Evolutionary conservation across 1,284 basidiomycete genomes (phyloP), one percentile per base, ranked within the genome.

Genomic region (Tausonia pullulans): DNA sequence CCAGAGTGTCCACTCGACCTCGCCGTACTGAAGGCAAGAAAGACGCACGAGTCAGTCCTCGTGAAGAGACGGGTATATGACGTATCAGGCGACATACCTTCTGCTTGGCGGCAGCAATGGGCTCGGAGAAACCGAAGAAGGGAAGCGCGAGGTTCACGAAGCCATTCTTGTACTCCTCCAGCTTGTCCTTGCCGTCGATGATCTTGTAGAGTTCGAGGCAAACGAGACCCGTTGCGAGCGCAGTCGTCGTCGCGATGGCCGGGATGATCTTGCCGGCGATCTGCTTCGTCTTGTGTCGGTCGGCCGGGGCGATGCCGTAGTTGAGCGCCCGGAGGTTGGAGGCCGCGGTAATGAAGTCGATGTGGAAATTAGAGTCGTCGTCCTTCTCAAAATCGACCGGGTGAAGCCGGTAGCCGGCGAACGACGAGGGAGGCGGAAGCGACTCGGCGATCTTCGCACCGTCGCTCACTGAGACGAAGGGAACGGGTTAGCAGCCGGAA

Each of bases 251-350:
- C 39, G 96, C 96, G 72, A 99, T 98, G 14, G 96, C 96, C 62
- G 96, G 96, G 69, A 99, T 99, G 72, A 99, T 99, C 82, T 98
- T 98, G 65, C 96, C 96, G 3, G 96, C 97, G 73, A 99, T 97
- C 75, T 96, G 90, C 81, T 99, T 99, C 53, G 95, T 98, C 68
- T 87, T 85, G 79, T 98, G 94, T 65, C 87, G 84, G 77, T 97
- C 92, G 11, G 94, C 92, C 40, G 83, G 80, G 61, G 83, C 81
- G 74, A 99, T 98, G 69, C 81, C 87, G 78, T 99, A 99, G 79
- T 99, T 99, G 79, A 86, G 83, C 1, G 96, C 96, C 57, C 96
- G 89, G 68, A 98, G 82, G 80, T 99, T 99, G 60, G 95, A 97
- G 3, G 96, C 90, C 5, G 96, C 90, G 49, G 94, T 97, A 78